phyloP scores from a whole-genome alignment of 768 basidiomycete genomes.

The Mycena sanguinolenta region DNA sequence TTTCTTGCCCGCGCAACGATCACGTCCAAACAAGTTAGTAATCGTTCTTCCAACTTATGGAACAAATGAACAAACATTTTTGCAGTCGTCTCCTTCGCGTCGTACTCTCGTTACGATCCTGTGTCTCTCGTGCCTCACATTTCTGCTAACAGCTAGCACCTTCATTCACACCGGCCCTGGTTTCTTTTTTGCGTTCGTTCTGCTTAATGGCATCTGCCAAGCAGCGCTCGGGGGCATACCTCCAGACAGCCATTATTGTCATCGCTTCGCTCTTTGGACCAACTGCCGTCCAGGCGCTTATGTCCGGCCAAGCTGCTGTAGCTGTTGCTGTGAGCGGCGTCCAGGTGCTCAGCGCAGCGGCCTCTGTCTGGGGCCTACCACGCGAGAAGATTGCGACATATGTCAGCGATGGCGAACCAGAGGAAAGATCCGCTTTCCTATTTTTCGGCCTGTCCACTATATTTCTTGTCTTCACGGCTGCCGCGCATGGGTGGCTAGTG shows the following conservation, averaged over 20 bases:
- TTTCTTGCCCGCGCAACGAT: slow-evolving; percentile 83
- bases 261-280: slow-evolving; percentile 88
- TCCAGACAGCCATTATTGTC: slow-evolving; percentile 83
- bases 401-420: slow-evolving; percentile 61
- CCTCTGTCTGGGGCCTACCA: slow-evolving; percentile 66
- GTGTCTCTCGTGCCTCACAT: slow-evolving; percentile 65
- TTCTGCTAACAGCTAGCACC: slow-evolving; percentile 76
- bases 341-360: slow-evolving; percentile 75
- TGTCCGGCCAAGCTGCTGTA: slow-evolving; percentile 89
- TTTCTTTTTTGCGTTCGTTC: slow-evolving; percentile 74
- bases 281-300: slow-evolving; percentile 76
- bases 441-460: slow-evolving; percentile 81
- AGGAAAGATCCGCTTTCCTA: slow-evolving; percentile 76
- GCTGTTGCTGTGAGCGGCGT: slow-evolving; percentile 85
- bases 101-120: slow-evolving; percentile 67
- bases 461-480: slow-evolving; percentile 70
- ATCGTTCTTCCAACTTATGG: not conserved
- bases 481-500: slow-evolving; percentile 69
- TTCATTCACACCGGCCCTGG: slow-evolving; percentile 66
- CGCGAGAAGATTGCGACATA: slow-evolving; percentile 42
- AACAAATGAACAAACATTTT: not conserved
- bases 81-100: slow-evolving; percentile 71
- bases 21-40: slow-evolving; percentile 74
- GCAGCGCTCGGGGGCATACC: slow-evolving; percentile 77
- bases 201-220: slow-evolving; percentile 71